phyloP scores from a whole-genome alignment of 805 yeast genomes.

The Lachancea mirantina region DNA sequence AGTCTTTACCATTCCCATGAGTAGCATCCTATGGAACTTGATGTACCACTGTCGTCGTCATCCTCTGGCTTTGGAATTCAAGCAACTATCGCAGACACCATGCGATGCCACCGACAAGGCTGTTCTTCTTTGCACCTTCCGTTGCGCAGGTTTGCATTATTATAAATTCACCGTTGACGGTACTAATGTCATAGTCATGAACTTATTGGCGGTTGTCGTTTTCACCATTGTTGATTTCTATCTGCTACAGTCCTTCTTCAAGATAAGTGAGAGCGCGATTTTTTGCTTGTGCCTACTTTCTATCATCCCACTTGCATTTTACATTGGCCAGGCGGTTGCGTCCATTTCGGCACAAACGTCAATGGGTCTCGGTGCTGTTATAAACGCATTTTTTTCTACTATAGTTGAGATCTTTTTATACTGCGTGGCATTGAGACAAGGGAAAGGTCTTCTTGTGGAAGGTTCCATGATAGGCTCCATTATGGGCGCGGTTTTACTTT shows the following conservation, averaged over 20 bases:
- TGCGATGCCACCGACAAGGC: slow-evolving; percentile 35
- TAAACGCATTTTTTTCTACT: slow-evolving; percentile 95
- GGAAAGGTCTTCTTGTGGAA: slow-evolving; percentile 84
- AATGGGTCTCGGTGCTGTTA: slow-evolving; percentile 98
- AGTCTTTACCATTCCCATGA: slow-evolving; percentile 91
- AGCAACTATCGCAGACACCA: slow-evolving; percentile 17
- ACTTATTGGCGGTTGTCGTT: slow-evolving; percentile 67
- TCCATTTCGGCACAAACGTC: slow-evolving; percentile 97
- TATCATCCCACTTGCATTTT: slow-evolving; percentile 89
- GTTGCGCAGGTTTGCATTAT: slow-evolving; percentile 88
- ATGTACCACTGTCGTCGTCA: slow-evolving; percentile 78
- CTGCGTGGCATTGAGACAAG: slow-evolving; percentile 81
- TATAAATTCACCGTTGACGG: slow-evolving; percentile 96
- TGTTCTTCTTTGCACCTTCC: slow-evolving; percentile 79
- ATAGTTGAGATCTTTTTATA: slow-evolving; percentile 88
- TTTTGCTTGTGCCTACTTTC: slow-evolving; percentile 75
- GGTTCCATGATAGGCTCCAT: slow-evolving; percentile 94
- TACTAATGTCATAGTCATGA: slow-evolving; percentile 86
- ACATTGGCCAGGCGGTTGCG: slow-evolving; percentile 99
- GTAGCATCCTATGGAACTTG: slow-evolving; percentile 63
- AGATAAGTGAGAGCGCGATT: slow-evolving; percentile 44
- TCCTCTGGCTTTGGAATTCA: slow-evolving; percentile 78
- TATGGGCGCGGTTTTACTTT: slow-evolving; percentile 79
- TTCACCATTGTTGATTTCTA: slow-evolving; percentile 79
- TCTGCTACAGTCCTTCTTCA: slow-evolving; percentile 44